Base-by-base conservation (phyloP, 179 eudicot genomes). In the Nepenthes alata region DNA sequence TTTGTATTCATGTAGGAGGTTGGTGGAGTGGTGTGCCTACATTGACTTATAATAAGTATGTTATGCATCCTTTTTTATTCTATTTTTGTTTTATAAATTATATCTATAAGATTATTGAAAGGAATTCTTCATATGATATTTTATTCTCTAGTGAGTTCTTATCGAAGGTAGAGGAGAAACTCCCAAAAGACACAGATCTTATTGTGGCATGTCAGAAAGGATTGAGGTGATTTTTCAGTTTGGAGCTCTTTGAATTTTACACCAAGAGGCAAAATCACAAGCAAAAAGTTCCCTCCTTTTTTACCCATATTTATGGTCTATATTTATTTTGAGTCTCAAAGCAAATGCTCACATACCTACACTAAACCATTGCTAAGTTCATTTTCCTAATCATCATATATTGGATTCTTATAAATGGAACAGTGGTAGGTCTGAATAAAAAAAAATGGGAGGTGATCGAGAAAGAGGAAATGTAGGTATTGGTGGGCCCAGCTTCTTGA, bases 11-110 rank as follows among this genome's bases (percentile, higher is more conserved):
- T 53, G 25, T 63, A 91, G 98, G 98, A 73, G 95, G 98, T 67
- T 91, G 98, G 98, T 91, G 98, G 98, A 91, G 98, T 69, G 98
- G 96, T 68, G 93, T 82, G 68, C 93, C 98, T 68, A 76, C 90
- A 62, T 71, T 91, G 64, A 78, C 98, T 6, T 85, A 64, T 67
- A 78, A 89, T 73, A 75, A 69, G 96, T 91, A 80, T 47, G 66
- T 45, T 53, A 9, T 6, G 35, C 8, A 8, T 52, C 37, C 38
- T 55, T 34, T 55, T 34, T 9, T 10, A 13, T 3, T 7, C 12
- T 9, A 2, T n/a, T 25, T 6, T 55, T 10, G 9, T 25, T 55
- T 55, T 14, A 5, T 36, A 54, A 11, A 25, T 8, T 13, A 8
- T 2, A n/a, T 54, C 57, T 54, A 54, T 14, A 54, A 5, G 8